A percentile compares a stretch with the other conserved stretches of the same genome.
Conservation (phyloP, 1,284 basidiomycete genomes). For the Moesziomyces sp. region DNA sequence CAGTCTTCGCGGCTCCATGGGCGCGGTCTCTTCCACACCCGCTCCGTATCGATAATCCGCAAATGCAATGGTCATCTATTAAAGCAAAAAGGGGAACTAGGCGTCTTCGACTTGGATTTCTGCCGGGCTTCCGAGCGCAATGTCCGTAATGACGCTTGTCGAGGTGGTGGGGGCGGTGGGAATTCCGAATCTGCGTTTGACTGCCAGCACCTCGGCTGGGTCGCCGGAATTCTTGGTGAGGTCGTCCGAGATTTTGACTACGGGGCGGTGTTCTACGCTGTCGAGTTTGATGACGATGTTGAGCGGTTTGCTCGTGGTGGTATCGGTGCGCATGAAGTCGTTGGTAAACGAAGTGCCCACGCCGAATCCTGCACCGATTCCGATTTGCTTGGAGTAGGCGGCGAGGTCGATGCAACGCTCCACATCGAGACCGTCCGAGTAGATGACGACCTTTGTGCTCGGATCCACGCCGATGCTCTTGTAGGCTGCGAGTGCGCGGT, state of each 20-base stretch:
- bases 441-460: constrained; percentile 60
- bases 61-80: not conserved
- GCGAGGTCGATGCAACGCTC: constrained; percentile 55
- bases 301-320: constrained; percentile 48
- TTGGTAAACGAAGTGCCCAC: constrained; percentile 62
- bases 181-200: constrained; percentile 43
- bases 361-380: constrained; percentile 63
- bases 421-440: constrained; percentile 61
- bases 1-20: constrained; percentile 22
- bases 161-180: constrained; percentile 1
- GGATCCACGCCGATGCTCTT: constrained; percentile 56
- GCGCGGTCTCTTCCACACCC: constrained; percentile 16
- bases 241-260: constrained; percentile 67
- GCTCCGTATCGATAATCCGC: constrained; percentile 14
- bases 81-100: constrained; percentile 1
- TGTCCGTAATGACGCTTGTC: constrained; percentile 1
- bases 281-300: constrained; percentile 67
- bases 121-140: not conserved
- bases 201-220: constrained; percentile 46
- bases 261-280: constrained; percentile 50
- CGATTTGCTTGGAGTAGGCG: constrained; percentile 46
- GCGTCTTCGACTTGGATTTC: constrained; percentile 39
- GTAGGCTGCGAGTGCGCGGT: constrained; percentile 53
- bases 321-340: constrained; percentile 34
- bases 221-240: constrained; percentile 67